Evolutionary conservation across 129 eudicot genomes (phyloP).

Genomic region (Arctium minus): DNA sequence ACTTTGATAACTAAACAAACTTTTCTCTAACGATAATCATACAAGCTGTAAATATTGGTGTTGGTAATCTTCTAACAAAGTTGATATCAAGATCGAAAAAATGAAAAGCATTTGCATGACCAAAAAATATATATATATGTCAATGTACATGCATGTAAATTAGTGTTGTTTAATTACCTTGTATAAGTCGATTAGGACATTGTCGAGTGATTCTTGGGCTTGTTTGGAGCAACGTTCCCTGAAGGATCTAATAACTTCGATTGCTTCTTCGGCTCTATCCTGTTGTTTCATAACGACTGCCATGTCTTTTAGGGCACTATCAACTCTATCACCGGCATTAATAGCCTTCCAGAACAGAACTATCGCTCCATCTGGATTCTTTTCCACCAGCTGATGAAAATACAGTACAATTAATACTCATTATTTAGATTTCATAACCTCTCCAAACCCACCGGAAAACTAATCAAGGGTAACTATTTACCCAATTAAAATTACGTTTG

Average conservation of each 20-base stretch:
- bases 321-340: conserved; percentile 78
- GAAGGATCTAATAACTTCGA: conserved; percentile 67
- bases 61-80: not conserved
- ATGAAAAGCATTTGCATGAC: too few species aligned
- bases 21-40: not conserved
- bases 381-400: conserved; percentile 56
- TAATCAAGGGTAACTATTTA: too few species aligned
- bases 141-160: not conserved
- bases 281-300: conserved; percentile 86
- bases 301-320: conserved; percentile 90
- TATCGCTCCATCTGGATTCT: conserved; percentile 74
- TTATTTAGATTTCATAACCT: too few species aligned
- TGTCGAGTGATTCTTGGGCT: conserved; percentile 92
- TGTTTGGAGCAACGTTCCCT: conserved; percentile 60
- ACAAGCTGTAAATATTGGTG: not conserved
- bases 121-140: too few species aligned
- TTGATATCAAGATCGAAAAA: not conserved
- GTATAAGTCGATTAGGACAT: conserved; percentile 74
- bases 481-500: too few species aligned
- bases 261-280: conserved; percentile 83
- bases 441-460: too few species aligned
- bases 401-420: not conserved
- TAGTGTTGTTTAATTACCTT: conserved; percentile 41
- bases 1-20: too few species aligned
- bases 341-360: conserved; percentile 74